Evolutionary conservation across 208 protist species (phyloP), one percentile per base, ranked within the genome.

Genomic region (Trypanosoma lewisi): DNA sequence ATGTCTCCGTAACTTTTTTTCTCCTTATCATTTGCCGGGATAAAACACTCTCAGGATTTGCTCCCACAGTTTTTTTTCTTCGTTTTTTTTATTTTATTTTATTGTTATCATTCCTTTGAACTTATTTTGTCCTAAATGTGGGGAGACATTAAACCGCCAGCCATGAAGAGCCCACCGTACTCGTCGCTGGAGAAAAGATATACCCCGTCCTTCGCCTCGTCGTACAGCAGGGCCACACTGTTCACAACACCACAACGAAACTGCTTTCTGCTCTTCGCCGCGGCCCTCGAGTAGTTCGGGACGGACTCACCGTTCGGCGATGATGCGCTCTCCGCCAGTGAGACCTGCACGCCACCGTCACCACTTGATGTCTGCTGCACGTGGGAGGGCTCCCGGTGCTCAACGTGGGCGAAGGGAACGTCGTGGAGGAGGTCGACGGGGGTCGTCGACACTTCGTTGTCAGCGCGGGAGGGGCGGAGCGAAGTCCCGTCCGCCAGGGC

Each of bases 171-270:
- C 1, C 73, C 65, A 63, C 81, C 81, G 37, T 75, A 75, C 47
- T 87, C 81, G 53, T 75, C 75, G 39, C 77, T 68, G 9, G 69
- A 73, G 56, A 82, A 77, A 7, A 83, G 25, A 50, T 83, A 87
- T 17, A 81, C 73, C 0, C 75, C 81, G 27, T 66, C 75, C 30
- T 74, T 73, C 14, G 55, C 48, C 4, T 44, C 47, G 34, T 85
- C 81, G n/a, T 47, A 74, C 62, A 69, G 79, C 56, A 78, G 58
- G 12, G 79, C 82, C 16, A 92, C 79, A 23, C 69, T 78, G 61
- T 92, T 92, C 19, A 92, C 80, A 8, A 85, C 85, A 25, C 84
- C 85, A 9, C 72, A 72, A 11, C 64, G 73, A 16, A 89, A 48
- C 2, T 36, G 53, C 19, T 48, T 51, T 31, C 21, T 30, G 4